Evolutionary conservation across 495 filamentous ascomycete species (phyloP), one percentile per base, ranked within the genome.

Genomic region (Lepraria neglecta): DNA sequence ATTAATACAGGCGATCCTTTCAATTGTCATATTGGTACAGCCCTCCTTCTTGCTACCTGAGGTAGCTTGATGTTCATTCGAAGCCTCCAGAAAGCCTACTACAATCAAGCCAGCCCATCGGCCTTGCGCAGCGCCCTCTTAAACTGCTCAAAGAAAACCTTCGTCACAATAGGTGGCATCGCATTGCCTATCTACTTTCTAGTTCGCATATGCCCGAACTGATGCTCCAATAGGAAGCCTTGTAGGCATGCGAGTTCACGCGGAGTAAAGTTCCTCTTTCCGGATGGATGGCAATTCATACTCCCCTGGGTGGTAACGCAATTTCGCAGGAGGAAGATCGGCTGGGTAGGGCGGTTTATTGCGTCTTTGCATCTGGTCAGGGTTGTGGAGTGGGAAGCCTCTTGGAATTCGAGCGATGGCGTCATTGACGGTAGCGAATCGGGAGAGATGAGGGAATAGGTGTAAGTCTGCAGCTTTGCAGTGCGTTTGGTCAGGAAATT

Each of bases 171-270:
- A 0, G 91, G 85, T 0, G 92, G 89, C 14, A 95, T 90, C 0
- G 91, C 90, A 71, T 97, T 96, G 0, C 92, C 92, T 63, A 96
- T 89, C 68, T 92, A 88, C 64, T 77, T 85, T 54, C 80, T 82
- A 4, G 82, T 73, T 5, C 68, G 61, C 11, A 11, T 17, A 3
- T 5, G n/a, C 0, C 60, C 58, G 63, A 95, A 95, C 3, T 73
- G 66, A 72, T 89, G 87, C 2, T 75, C 70, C 0, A 74, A 12
- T 0, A 90, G 90, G 55, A 96, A 96, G 0, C 84, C 86, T 63
- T 92, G 88, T 2, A 96, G 69, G 7, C 81, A 77, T 0, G 91
- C 88, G 33, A 87, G 80, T 65, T 97, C 92, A 0, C 86, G 80
- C 0, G 80, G 64, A 0, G 87, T 94, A 59, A 89, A 89, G 0